These are phyloP conservation scores for Trichosporon sp. DNA, from an alignment of 1,284 basidiomycete genomes.

Conservation along the genomic window DNA sequence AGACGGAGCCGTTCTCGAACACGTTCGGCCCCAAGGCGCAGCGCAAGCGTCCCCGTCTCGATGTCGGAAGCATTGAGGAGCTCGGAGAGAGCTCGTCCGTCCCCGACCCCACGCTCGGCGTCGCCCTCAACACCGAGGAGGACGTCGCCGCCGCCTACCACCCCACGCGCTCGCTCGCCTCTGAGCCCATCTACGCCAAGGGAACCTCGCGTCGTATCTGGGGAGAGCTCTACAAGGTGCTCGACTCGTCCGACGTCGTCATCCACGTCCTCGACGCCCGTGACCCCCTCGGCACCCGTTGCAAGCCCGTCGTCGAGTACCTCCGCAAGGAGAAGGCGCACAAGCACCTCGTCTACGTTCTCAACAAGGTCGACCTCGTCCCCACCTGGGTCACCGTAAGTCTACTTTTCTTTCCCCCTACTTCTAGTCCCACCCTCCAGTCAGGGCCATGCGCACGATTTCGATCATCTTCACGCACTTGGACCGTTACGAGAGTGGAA, in stretches of 20 bases:
- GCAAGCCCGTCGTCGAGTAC: constrained; percentile 91
- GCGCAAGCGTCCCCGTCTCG: constrained; percentile 80
- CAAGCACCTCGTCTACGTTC: constrained; percentile 93
- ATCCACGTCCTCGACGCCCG: constrained; percentile 95
- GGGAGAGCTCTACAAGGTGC: constrained; percentile 98
- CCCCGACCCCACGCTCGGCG: constrained; percentile 36
- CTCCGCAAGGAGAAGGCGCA: constrained; percentile 95
- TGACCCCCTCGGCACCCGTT: constrained; percentile 95
- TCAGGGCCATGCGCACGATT: constrained; percentile 58
- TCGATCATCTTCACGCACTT: constrained; percentile 46
- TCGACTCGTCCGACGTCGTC: constrained; percentile 96
- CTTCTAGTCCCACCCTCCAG: constrained; percentile 57
- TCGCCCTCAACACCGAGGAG: constrained; percentile 42
- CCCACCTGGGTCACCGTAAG: constrained; percentile 98
- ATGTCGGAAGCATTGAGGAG: constrained; percentile 84
- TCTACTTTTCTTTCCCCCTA: constrained; percentile 33
- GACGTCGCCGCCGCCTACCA: constrained; percentile 42
- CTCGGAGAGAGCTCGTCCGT: constrained; percentile 69
- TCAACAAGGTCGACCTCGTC: constrained; percentile 98
- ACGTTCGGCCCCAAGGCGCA: constrained; percentile 94
- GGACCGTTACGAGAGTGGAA: constrained; percentile 67
- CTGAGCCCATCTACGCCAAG: constrained; percentile 86
- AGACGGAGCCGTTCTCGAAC: constrained; percentile 87
- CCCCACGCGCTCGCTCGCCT: constrained; percentile 41
- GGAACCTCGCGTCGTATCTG: constrained; percentile 94